These are phyloP conservation scores for Linum trigynum DNA, from an alignment of 345 rosid species.

Conservation along the genomic window DNA sequence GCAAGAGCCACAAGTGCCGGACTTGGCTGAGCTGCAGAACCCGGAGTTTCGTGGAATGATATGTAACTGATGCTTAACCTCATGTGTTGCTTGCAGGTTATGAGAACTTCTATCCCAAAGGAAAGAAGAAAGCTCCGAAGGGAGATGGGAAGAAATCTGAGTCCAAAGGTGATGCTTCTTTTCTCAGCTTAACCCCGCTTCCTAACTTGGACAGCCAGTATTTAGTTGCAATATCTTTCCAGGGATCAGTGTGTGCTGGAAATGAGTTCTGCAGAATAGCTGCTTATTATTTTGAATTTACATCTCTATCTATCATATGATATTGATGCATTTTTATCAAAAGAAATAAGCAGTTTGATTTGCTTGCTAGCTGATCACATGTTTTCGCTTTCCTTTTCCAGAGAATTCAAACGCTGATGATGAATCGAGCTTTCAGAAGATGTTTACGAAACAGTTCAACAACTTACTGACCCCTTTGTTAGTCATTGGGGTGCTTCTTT, in stretches of 20 bases:
- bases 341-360: neutral
- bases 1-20: neutral
- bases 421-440: conserved; percentile 36
- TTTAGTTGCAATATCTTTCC: too few species aligned
- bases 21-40: neutral
- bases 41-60: neutral
- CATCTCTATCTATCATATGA: neutral
- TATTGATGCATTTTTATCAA: neutral
- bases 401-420: conserved; percentile 64
- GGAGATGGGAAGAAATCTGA: neutral
- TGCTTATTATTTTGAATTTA: neutral
- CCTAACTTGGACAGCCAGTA: too few species aligned
- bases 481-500: conserved; percentile 43
- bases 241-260: too few species aligned
- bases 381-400: conserved; percentile 29
- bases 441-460: conserved; percentile 38
- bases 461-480: conserved; percentile 38
- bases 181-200: too few species aligned
- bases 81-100: conserved; percentile 3
- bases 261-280: neutral
- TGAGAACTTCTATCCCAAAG: conserved; percentile 3
- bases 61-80: neutral
- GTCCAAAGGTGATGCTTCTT: conserved; percentile 25
- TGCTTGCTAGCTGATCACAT: neutral
- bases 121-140: conserved; percentile 1